Percentiles rank a stretch among this genome's conserved stretches.
These are phyloP conservation scores for Penicillium salamii DNA, from an alignment of 495 filamentous ascomycete species.

Conservation along the genomic window DNA sequence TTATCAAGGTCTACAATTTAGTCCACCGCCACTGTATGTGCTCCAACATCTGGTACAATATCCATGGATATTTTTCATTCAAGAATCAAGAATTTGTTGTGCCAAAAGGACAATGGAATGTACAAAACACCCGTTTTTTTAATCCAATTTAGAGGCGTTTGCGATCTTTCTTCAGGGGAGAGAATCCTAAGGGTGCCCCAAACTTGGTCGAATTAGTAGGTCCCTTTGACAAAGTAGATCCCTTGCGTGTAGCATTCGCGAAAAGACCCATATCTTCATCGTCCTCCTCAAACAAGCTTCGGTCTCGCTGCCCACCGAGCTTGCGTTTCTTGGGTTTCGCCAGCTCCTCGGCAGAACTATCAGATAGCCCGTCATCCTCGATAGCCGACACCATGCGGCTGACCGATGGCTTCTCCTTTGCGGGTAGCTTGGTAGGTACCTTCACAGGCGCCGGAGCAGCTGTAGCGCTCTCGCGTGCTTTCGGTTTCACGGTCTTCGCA, in stretches of 20 bases:
- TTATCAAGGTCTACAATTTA: not conserved
- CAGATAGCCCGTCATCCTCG: conserved; percentile 4
- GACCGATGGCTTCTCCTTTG: conserved; percentile 7
- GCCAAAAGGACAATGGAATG: too few species aligned
- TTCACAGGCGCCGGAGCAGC: not conserved
- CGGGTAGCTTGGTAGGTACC: too few species aligned
- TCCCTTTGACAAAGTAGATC: too few species aligned
- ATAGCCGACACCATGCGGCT: conserved; percentile 2
- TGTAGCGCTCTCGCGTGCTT: conserved; percentile 2
- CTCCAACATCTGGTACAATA: too few species aligned
- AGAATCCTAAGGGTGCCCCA: conserved; percentile 56
- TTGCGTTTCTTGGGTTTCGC: conserved; percentile 74
- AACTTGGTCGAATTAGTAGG: conserved; percentile 19
- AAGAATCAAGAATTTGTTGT: too few species aligned
- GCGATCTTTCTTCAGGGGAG: conserved; percentile 78
- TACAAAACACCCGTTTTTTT: too few species aligned
- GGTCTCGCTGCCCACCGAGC: conserved; percentile 57
- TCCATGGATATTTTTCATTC: too few species aligned
- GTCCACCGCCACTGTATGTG: too few species aligned
- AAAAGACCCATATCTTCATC: conserved; percentile 37
- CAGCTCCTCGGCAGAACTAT: conserved; percentile 24
- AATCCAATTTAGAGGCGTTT: conserved; percentile 34
- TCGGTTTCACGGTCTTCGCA: conserved; percentile 2
- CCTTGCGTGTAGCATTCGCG: conserved; percentile 31
- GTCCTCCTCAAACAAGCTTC: conserved; percentile 75